Base-by-base conservation (phyloP, 208 protist genomes). In the Phytomonas sp. region DNA sequence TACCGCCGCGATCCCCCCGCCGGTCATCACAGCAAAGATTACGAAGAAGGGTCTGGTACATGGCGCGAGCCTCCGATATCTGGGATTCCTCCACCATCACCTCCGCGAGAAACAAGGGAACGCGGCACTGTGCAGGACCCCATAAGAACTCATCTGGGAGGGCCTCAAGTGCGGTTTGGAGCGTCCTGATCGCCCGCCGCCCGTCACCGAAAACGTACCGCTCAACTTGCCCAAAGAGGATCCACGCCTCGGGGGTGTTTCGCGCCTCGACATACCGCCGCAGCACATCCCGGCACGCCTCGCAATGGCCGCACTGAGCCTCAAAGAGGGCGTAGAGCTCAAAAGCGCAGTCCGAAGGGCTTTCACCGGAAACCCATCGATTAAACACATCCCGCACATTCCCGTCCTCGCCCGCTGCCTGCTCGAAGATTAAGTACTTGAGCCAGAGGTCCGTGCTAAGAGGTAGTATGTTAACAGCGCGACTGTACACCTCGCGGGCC, bases 401-500 rank as follows among this genome's bases (percentile, higher is more conserved):
- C 30, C 79, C 74, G 13, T 95, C 79, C 72, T 98, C 97, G 59
- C 97, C 97, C 0, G 98, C 75, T 56, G 97, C 93, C 83, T 99
- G 96, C 79, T 99, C 98, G 78, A 99, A 93, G 71, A 96, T 88
- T 26, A 96, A 46, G 64, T 88, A 98, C 76, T 97, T 97, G n/a
- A 97, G 82, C 98, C 98, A 99, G 40, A 99, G 88, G 70, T 98
- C 93, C n/a, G 93, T 82, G 7, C 91, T 88, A 56, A 97, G 76
- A 9, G 99, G 99, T 29, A 99, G 84, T 8, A 96, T 76, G 6
- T 87, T 90, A 20, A 99, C 93, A 6, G 97, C 98, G 26, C 99
- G 94, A 66, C 98, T 90, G 86, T 84, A 99, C 13, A 99, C 81
- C 69, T 99, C 99, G 40, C 98, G 87, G 6, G 99, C 98, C 53